Evolutionary conservation across 108 stramenopile genomes (phyloP), one percentile per base, ranked within the genome.

Genomic region (Conticribra guillardii): DNA sequence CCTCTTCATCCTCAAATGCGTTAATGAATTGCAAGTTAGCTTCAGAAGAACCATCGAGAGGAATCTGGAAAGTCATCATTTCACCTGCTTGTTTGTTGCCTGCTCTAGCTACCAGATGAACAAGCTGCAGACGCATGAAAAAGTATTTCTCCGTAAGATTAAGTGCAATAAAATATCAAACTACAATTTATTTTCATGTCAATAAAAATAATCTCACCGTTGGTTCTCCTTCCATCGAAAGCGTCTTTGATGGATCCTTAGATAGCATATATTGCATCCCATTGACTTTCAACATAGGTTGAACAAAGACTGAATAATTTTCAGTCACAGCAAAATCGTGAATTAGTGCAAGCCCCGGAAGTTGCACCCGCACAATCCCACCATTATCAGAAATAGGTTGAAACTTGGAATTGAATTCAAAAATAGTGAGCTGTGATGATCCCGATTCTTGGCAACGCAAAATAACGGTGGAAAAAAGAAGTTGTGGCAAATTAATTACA

Each of bases 341-440:
- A 27, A 91, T 68, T 53, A 90, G 60, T n/a, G 88, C 88, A 45
- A 90, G 78, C 0, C 93, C 93, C 5, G 86, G 86, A 18, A 94
- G 49, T 23, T 81, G 54, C 33, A 68, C 59, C 17, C 73, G 62
- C 11, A 67, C 62, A 58, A 81, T 74, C 9, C 88, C 88, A 17
- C 75, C 89, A 54, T 84, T 69, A 9, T 85, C 85, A n/a, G 48
- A 45, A 11, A 90, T 71, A 1, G 84, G 72, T 27, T 85, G 86
- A 58, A 94, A 94, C 9, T 85, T 84, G 54, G 75, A 62, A 53
- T 90, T 82, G 83, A 94, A 94, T 71, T 92, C 93, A 56, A 85
- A 89, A 28, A 89, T 33, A 9, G 81, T 89, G 44, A 94, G 32
- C 28, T 85, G 76, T 9, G 88, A 87, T 29, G 73, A 67, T 29